Conservation (phyloP, 2,329 filamentous ascomycete species). For the Escovopsis sp. region DNA sequence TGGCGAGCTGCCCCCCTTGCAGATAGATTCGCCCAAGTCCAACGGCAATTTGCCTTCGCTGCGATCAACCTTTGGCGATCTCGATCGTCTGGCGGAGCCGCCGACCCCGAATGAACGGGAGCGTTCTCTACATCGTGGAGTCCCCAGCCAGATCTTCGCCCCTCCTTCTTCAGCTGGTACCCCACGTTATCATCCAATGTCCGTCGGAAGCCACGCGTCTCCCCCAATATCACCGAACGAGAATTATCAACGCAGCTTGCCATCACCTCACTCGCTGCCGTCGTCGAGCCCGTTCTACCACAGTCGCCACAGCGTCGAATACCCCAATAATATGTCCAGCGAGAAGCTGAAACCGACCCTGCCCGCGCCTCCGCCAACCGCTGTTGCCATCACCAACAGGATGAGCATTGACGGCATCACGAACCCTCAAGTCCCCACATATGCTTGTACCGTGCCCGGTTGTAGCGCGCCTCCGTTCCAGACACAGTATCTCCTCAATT, state of each 20-base stretch:
- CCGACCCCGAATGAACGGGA: conserved; percentile 18
- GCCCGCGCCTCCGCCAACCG: conserved; percentile 26
- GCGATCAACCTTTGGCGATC: conserved; percentile 20
- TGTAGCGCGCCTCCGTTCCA: conserved; percentile 63
- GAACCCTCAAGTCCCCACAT: conserved; percentile 34
- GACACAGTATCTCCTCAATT: conserved; percentile 64
- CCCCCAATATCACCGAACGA: conserved; percentile 37
- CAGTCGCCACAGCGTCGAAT: conserved; percentile 25
- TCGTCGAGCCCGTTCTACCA: conserved; percentile 25
- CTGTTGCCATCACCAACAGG: conserved; percentile 28
- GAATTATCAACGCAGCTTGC: conserved; percentile 26
- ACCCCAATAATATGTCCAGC: conserved; percentile 25
- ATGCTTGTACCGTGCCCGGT: conserved; percentile 42
- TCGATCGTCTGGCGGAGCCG: conserved; percentile 17
- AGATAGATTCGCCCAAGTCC: conserved; percentile 20
- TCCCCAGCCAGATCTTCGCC: conserved; percentile 13
- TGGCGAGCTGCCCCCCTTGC: conserved; percentile 22
- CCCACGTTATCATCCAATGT: conserved; percentile 16
- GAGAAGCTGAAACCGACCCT: conserved; percentile 32
- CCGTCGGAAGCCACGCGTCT: conserved; percentile 16
- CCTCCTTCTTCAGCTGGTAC: conserved; percentile 21
- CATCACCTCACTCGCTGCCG: conserved; percentile 30
- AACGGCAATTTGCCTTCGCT: conserved; percentile 25
- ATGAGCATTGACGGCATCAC: conserved; percentile 45
- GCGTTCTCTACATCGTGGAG: conserved; percentile 9